Base-by-base conservation (phyloP, 257 asterid genomes). In the Scutellaria baicalensis region DNA sequence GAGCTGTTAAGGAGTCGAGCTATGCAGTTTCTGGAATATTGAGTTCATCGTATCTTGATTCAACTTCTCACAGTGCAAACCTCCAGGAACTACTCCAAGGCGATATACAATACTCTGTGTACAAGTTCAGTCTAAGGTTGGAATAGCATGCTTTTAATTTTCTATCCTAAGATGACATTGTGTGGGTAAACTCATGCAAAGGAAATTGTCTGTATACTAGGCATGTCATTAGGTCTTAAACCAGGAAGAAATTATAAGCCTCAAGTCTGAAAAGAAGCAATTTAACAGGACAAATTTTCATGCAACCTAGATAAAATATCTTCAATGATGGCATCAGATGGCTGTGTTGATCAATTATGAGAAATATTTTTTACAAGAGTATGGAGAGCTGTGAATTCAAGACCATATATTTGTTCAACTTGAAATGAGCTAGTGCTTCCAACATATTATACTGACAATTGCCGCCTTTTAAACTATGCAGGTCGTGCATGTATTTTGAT, bases 1-100 rank as follows among this genome's bases (percentile, higher is more conserved):
- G 63, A 71, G 71, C 76, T 75, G 60, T 89, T 51, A 74, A 74
- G 66, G 88, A 80, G 74, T 85, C 77, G 4, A 75, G 89, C 76
- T 80, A 85, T 74, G 80, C 95, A 0, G 96, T 91, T 78, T 86
- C 95, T 72, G 86, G 82, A 74, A 74, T 90, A 83, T 59, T 90
- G 73, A 78, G 74, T 77, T 84, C 95, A 64, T 84, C 90, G 39
- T 64, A 61, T 68, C 79, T 64, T 70, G 79, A 72, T 69, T 76
- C 83, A 68, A 76, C 84, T 40, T 85, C 78, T 38, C 93, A 87
- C 64, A 80, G 83, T 73, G 78, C 84, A 48, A 81, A 82, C 79
- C 92, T 93, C 52, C 75, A 74, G 84, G 96, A 87, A 48, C 56
- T 93, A 64, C 81, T 93, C 50, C 79, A 83, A 42, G 82, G 77